Evolutionary conservation across 371 early-diverging fungal genomes (phyloP), one percentile per base, ranked within the genome.

Genomic region (Mortierella sp.): DNA sequence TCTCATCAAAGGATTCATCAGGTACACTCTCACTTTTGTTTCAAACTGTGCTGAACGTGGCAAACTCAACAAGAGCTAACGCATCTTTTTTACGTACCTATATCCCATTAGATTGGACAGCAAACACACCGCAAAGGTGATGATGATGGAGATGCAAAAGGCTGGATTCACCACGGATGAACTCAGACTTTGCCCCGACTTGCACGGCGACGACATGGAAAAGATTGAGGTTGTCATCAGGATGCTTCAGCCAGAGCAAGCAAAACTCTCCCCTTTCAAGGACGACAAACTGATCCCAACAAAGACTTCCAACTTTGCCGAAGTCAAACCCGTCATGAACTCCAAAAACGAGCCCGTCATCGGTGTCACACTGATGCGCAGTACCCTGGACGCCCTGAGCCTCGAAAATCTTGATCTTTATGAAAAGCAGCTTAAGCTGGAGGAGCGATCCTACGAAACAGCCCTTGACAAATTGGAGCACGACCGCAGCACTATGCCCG

Each of bases 391-490:
- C 58, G 91, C 94, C 0, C 88, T 96, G 34, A 82, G 81, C 11
- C 60, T 87, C 4, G 89, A 89, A 42, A 87, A 91, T n/a, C 89
- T 94, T 73, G 90, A 92, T 47, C 91, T 92, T 44, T 95, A 94
- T 80, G 95, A 96, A 48, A 92, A 94, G 73, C 98, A 99, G 87
- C 75, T 94, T n/a, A 92, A 92, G 75, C 88, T 99, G 10, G 98
- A 99, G 88, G 94, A 95, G 72, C 94, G 95, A 68, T 94, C 98
- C 0, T 94, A 95, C 65, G 93, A 94, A 31, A 93, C 95, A 2
- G 97, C 97, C 3, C 84, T 95, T 31, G 95, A 95, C 68, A 91
- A 91, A 70, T 88, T 96, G 80, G 91, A 94, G n/a, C 89, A 94
- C 21, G 90, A 91, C 28, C 84, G 91, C 50, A 89, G 91, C 70